Evolutionary conservation across 1,139 yeast genomes (phyloP).

Genomic region (Debaryomycetaceae sp.): DNA sequence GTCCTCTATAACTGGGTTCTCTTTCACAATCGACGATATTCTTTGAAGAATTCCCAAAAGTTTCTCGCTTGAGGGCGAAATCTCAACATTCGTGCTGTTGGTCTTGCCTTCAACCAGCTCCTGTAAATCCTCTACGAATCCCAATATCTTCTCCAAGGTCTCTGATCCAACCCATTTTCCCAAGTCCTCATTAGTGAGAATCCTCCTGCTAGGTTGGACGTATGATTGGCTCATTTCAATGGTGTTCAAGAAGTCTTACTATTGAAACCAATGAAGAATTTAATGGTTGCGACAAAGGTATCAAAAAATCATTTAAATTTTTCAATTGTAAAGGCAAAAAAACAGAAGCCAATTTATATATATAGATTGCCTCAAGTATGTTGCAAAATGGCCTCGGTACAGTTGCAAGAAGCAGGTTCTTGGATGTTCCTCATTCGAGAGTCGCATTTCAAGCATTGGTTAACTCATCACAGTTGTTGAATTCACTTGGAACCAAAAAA

Average conservation of each 20-base stretch:
- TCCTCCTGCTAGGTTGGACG: constrained; percentile 47
- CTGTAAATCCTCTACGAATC: constrained; percentile 59
- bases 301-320: too few relatives aligned
- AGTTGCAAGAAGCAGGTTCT: constrained; percentile 4
- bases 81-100: constrained; percentile 38
- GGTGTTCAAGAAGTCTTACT: not conserved
- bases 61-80: constrained; percentile 26
- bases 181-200: constrained; percentile 61
- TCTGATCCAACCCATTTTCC: constrained; percentile 55
- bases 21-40: constrained; percentile 43
- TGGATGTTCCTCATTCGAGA: constrained; percentile 15
- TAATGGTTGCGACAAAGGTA: not conserved
- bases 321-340: not conserved
- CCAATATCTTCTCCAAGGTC: constrained; percentile 48
- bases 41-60: constrained; percentile 41
- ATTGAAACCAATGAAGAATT: not conserved
- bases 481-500: constrained; percentile 13
- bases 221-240: constrained; percentile 1
- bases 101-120: constrained; percentile 65
- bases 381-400: not conserved
- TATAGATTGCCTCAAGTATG: not conserved
- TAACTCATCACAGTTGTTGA: constrained; percentile 14
- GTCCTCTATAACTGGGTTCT: constrained; percentile 67
- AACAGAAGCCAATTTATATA: not conserved
- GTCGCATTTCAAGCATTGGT: constrained; percentile 10